Conservation (phyloP, 2,329 filamentous ascomycete genomes). For the Dothideomycetes sp. region DNA sequence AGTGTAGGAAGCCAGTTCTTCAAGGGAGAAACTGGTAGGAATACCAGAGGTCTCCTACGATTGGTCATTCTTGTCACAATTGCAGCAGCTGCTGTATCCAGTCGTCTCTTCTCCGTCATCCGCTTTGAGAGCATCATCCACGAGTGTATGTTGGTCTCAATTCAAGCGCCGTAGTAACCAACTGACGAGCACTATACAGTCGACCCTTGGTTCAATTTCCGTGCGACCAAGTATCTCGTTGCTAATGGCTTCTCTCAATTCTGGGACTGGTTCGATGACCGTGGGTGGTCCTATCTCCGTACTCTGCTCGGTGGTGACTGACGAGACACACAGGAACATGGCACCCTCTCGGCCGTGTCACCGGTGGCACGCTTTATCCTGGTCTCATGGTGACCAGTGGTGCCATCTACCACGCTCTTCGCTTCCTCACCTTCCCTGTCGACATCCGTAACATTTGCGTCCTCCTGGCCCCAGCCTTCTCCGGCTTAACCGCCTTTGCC, state of each 20-base stretch:
- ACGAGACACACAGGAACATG: slow-evolving; percentile 64
- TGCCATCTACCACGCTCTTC: slow-evolving; percentile 87
- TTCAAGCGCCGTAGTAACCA: too few species aligned
- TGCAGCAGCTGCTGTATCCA: slow-evolving; percentile 81
- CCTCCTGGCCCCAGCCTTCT: slow-evolving; percentile 87
- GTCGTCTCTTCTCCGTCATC: slow-evolving; percentile 96
- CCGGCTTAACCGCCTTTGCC: slow-evolving; percentile 84
- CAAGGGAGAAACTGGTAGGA: slow-evolving; percentile 70
- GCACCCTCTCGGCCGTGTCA: slow-evolving; percentile 97
- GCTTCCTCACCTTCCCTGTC: slow-evolving; percentile 79
- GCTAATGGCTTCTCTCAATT: slow-evolving; percentile 97
- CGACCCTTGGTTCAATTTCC: slow-evolving; percentile 99
- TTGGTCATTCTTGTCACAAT: slow-evolving; percentile 86
- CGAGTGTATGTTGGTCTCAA: slow-evolving; percentile 92
- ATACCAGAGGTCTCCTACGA: slow-evolving; percentile 73
- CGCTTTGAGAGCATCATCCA: slow-evolving; percentile 99
- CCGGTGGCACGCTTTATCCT: slow-evolving; percentile 95
- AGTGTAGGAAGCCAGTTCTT: slow-evolving; percentile 45
- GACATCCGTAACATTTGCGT: slow-evolving; percentile 99
- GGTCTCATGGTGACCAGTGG: slow-evolving; percentile 99
- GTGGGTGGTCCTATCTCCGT: slow-evolving; percentile 39
- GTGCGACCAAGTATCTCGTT: slow-evolving; percentile 95
- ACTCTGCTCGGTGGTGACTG: not conserved
- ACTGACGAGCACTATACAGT: slow-evolving; percentile 55
- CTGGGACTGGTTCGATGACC: slow-evolving; percentile 99